These are phyloP conservation scores for Triticum aestivum DNA, from an alignment of 176 grass and related monocot species.

Conservation along the genomic window IWGSC_CS_RefSeq_v2.1 NC_057806.1:655809837-655810336, in stretches of 20 bases:
- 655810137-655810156: background rate
- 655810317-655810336: conserved; percentile 19
- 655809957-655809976: too few relatives aligned
- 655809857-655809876: too few relatives aligned
- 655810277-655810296: conserved; percentile 60
- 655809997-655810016: too few relatives aligned
- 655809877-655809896: too few relatives aligned
- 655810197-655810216: background rate
- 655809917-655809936: too few relatives aligned
- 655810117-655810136: background rate
- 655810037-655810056: background rate
- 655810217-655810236: conserved; percentile 50
- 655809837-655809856: too few relatives aligned
- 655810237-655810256: conserved; percentile 67
- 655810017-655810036: too few relatives aligned
- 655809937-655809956: too few relatives aligned
- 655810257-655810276: conserved; percentile 48
- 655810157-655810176: background rate
- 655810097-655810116: background rate
- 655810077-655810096: background rate
- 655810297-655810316: conserved; percentile 44
- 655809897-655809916: too few relatives aligned
- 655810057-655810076: conserved; percentile 29
- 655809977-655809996: too few relatives aligned
- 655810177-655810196: background rate